A percentile compares a stretch with the other conserved stretches of the same genome.
Evolutionary conservation across 768 basidiomycete species (phyloP).

Genomic region (Kwoniella sp.): DNA sequence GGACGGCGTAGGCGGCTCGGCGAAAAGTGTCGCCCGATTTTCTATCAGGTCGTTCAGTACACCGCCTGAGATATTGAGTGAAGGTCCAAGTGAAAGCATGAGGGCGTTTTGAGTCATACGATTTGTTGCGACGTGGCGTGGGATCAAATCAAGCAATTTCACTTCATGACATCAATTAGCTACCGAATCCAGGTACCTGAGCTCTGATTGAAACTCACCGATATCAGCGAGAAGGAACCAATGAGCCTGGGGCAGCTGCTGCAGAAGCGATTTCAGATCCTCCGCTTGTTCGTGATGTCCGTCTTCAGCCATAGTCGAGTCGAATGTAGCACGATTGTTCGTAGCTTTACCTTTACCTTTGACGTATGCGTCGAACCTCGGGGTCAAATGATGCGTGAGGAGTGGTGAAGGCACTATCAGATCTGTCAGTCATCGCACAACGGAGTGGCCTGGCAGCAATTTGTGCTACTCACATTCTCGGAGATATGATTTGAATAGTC

Average conservation of each 20-base stretch:
- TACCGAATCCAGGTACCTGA: neutral
- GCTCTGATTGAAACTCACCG: slow-evolving; percentile 58
- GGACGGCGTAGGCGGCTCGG: slow-evolving; percentile 29
- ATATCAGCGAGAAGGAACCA: slow-evolving; percentile 81
- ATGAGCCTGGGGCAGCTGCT: slow-evolving; percentile 74
- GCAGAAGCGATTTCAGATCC: slow-evolving; percentile 67
- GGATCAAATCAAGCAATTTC: slow-evolving; percentile 71
- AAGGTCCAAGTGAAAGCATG: slow-evolving; percentile 80
- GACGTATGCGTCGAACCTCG: slow-evolving; percentile 77
- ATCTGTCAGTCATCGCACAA: neutral
- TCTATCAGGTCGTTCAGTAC: slow-evolving; percentile 48
- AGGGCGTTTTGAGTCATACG: slow-evolving; percentile 93
- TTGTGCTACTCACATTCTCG: slow-evolving; percentile 73
- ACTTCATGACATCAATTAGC: too few relatives aligned
- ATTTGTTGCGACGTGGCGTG: slow-evolving; percentile 68
- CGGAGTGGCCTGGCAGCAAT: too few relatives aligned
- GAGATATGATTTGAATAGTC: slow-evolving; percentile 87
- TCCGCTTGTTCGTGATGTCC: slow-evolving; percentile 49
- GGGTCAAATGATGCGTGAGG: slow-evolving; percentile 69
- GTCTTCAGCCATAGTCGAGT: slow-evolving; percentile 14
- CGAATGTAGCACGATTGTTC: slow-evolving; percentile 53
- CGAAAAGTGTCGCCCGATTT: slow-evolving; percentile 37
- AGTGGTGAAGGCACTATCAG: slow-evolving; percentile 79
- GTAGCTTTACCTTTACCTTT: slow-evolving; percentile 58
- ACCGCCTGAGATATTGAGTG: slow-evolving; percentile 48